Evolutionary conservation across 805 yeast species (phyloP), one percentile per base, ranked within the genome.

Genomic region (Schwanniomyces yamadae): DNA sequence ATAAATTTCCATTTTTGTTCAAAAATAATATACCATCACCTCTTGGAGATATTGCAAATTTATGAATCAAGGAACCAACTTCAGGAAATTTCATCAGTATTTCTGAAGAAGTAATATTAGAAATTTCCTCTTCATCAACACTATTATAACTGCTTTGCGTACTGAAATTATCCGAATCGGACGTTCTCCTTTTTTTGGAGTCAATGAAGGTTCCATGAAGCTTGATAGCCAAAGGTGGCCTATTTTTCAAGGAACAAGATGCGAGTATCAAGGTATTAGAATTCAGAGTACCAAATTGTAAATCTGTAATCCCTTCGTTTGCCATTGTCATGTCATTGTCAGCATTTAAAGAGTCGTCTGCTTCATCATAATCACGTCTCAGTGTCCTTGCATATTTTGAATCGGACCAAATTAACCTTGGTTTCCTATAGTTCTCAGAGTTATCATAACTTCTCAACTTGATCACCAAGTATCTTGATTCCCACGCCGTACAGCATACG

Each of bases 251-350:
- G 7, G 71, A 60, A 26, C 70, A 63, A 13, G 66, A 59, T 0
- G 72, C 53, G n/a, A 67, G 36, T 6, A 67, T 41, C 5, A 68
- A 43, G 6, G 69, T 57, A 41, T 67, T 66, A 16, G 71, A 54
- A 34, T 33, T 41, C 5, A 54, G 49, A 10, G 50, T 44, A 2
- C 72, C 71, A 55, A 89, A 84, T 37, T 75, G 74, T 5, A 86
- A 61, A 43, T 81, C 85, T 0, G 98, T 91, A 24, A 91, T 86
- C 2, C 97, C 97, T 54, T 90, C 97, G 38, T 86, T 78, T 42
- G 86, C 95, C 46, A 84, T 61, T 69, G 63, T 62, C 28, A 57
- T 42, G 19, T 55, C 55, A 33, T 45, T 49, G 23, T 54, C 59
- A n/a, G 31, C 26, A 9, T 44, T 46, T 7, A 13, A 26, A 11